Evolutionary conservation across 176 grass and related monocot genomes (phyloP).

Genomic region (Aechmea fasciata): DNA sequence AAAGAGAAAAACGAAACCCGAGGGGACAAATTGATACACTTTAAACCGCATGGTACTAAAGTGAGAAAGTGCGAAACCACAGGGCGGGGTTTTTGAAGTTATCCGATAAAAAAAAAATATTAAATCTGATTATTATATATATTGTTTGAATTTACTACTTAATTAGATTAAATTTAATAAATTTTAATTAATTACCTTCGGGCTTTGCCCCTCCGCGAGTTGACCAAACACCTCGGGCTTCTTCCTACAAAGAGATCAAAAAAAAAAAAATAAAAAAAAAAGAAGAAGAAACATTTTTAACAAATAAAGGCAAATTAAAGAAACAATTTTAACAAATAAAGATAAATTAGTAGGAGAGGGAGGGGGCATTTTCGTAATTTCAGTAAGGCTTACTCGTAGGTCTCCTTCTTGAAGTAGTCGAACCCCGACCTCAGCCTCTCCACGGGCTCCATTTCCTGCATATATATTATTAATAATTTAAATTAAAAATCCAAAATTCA

Average conservation of each 20-base stretch:
- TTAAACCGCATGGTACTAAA: too few relatives aligned
- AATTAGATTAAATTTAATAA: too few relatives aligned
- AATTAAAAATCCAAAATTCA: neutral
- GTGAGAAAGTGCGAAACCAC: too few relatives aligned
- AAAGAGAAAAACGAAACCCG: too few relatives aligned
- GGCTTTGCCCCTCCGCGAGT: slow-evolving; percentile 15
- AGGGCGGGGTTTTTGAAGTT: too few relatives aligned
- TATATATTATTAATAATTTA: neutral
- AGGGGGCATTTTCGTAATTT: neutral
- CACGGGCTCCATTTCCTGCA: slow-evolving; percentile 29
- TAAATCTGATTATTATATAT: too few relatives aligned
- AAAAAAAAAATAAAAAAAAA: neutral
- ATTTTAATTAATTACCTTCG: slow-evolving; percentile 22
- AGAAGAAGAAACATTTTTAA: neutral
- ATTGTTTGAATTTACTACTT: too few relatives aligned
- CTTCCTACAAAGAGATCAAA: slow-evolving; percentile 12
- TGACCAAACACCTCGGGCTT: slow-evolving; percentile 17
- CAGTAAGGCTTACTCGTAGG: slow-evolving; percentile 29
- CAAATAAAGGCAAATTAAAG: neutral
- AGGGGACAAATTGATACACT: too few relatives aligned
- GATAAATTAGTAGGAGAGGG: neutral
- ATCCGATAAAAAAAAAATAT: too few relatives aligned
- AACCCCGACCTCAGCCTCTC: slow-evolving; percentile 37
- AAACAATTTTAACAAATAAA: neutral
- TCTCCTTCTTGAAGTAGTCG: slow-evolving; percentile 30